Base-by-base conservation (phyloP, 768 basidiomycete genomes). In the Xerocomellus chrysenteron region DNA sequence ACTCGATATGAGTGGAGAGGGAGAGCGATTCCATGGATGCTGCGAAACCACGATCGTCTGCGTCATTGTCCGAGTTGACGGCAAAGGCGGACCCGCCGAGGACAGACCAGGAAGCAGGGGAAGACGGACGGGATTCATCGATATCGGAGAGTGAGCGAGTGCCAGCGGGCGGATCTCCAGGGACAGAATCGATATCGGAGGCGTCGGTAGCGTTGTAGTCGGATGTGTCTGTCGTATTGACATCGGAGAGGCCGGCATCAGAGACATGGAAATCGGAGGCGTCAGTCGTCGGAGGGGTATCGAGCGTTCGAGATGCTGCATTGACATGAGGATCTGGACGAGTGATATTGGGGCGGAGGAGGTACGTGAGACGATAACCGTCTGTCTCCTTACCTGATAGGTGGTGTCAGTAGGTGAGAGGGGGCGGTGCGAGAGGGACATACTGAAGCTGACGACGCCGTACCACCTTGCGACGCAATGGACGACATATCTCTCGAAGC, bases 401-500 rank as follows among this genome's bases (percentile, higher is more conserved):
- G 2, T 2, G 43, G 43, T 12, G 36, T 61, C 21, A 63, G 50
- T 2, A 11, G 16, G 47, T 17, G 36, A 37, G 52, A 50, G 37
- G 42, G 13, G 35, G 28, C 9, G 9, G 24, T 10, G n/a, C 4
- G n/a, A n/a, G 13, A 44, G 36, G 13, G 33, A 59, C 88, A 63
- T 70, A 90, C 90, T 92, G 76, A 85, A 93, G 73, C 87, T 88
- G 64, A 92, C 86, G 56, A 93, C 70, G 55, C 84, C 84, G 68
- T 92, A 83, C 71, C 87, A 92, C 37, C 90, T 78, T 41, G 90
- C 89, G 56, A 88, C 86, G 61, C 90, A 92, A 60, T 94, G 91
- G 7, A 92, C 84, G 45, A 92, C 82, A 63, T 90, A 92, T 33
- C 91, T 80, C 30, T 87, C 84, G 73, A 91, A 92, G 0, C 84